Conservation (phyloP, 2,329 filamentous ascomycete genomes). For the Aspergillus luchuensis region DNA sequence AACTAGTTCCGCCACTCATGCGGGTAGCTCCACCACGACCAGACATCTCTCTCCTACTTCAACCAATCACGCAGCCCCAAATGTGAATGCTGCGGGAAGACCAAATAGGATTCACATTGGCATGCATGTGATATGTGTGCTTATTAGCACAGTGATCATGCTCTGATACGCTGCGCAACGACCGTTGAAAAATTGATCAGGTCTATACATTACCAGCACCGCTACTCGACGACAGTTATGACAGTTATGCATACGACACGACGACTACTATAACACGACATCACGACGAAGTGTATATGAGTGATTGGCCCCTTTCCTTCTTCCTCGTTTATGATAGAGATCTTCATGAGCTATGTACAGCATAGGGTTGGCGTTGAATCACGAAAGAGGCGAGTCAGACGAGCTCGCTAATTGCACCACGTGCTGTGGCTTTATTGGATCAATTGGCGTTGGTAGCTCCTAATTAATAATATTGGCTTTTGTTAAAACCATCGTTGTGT, state of each 20-base stretch:
- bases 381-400: neutral
- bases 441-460: neutral
- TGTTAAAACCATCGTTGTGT: too few relatives aligned
- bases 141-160: conserved; percentile 23
- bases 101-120: conserved; percentile 15
- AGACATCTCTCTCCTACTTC: conserved; percentile 2
- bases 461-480: neutral
- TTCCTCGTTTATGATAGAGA: conserved; percentile 3
- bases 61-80: conserved; percentile 21
- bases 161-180: conserved; percentile 15
- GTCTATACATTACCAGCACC: neutral
- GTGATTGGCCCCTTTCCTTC: conserved; percentile 3
- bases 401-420: neutral
- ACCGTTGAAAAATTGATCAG: neutral
- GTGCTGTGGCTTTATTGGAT: neutral
- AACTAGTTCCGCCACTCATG: conserved; percentile 12
- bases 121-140: conserved; percentile 25
- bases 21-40: neutral
- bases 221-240: conserved; percentile 8
- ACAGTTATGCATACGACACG: conserved; percentile 6
- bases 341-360: conserved; percentile 4
- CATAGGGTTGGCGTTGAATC: neutral
- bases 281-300: conserved; percentile 14
- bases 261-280: conserved; percentile 13
- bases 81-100: conserved; percentile 20